These are phyloP conservation scores for Pythium monospermum DNA, from an alignment of 352 stramenopile species.

Conservation along the genomic window DNA sequence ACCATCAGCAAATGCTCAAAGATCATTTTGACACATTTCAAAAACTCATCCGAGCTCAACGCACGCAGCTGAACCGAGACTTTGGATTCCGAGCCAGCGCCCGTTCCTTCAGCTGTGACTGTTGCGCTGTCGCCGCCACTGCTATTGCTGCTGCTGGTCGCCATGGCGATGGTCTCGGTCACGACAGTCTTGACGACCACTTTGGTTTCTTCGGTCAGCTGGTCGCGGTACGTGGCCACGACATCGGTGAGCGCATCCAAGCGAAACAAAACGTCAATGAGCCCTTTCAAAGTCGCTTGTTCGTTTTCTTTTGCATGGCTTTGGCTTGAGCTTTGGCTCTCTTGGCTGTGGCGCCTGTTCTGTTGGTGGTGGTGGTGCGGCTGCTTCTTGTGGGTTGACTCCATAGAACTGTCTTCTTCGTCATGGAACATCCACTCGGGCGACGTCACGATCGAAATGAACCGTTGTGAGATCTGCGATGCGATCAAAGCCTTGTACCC, in stretches of 20 bases:
- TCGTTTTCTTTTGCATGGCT: neutral
- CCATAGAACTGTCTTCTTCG: constrained; percentile 20
- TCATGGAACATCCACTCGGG: constrained; percentile 79
- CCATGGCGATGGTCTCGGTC: constrained; percentile 82
- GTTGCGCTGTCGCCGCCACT: no score
- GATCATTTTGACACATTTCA: constrained; percentile 87
- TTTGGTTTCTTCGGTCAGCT: constrained; percentile 83
- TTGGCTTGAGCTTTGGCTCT: no score
- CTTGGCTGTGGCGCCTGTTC: no score
- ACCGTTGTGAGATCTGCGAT: constrained; percentile 72
- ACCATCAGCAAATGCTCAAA: constrained; percentile 86
- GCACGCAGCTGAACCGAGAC: constrained; percentile 76
- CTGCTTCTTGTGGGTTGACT: neutral
- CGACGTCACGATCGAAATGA: constrained; percentile 77
- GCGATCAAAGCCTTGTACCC: constrained; percentile 70
- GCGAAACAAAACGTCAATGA: constrained; percentile 72
- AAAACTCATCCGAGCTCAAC: constrained; percentile 79
- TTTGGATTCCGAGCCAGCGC: constrained; percentile 54
- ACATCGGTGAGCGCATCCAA: constrained; percentile 68
- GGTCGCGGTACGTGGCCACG: constrained; percentile 70
- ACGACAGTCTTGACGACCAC: constrained; percentile 86
- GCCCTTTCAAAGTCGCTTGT: constrained; percentile 39
- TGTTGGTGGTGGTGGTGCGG: no score
- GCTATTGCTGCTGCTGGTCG: constrained; percentile 37
- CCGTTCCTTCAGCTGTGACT: no score